Evolutionary conservation across 2,329 filamentous ascomycete species (phyloP).

Genomic region (Neofusicoccum sp.): DNA sequence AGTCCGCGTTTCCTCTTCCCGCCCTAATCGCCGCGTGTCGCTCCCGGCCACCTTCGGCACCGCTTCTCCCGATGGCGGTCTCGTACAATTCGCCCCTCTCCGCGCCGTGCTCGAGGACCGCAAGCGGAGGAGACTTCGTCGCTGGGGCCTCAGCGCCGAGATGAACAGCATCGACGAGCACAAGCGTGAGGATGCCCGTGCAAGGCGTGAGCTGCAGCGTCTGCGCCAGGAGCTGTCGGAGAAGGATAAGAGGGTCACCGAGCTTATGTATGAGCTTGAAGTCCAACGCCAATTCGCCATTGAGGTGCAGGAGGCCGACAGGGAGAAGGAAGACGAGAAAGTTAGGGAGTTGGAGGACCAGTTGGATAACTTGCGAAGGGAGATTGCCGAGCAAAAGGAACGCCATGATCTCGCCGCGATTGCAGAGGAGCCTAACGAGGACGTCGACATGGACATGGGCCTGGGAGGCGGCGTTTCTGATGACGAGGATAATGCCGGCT

Average conservation of each 20-base stretch:
- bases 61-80: conserved; percentile 16
- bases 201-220: conserved; percentile 34
- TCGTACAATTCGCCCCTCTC: conserved; percentile 39
- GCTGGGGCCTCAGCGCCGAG: conserved; percentile 45
- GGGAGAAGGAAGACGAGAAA: conserved; percentile 36
- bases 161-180: conserved; percentile 43
- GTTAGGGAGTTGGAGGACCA: conserved; percentile 31
- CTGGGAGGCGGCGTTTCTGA: conserved; percentile 28
- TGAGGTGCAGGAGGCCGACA: conserved; percentile 40
- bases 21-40: conserved; percentile 12
- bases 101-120: conserved; percentile 36
- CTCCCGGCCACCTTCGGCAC: conserved; percentile 15
- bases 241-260: conserved; percentile 34
- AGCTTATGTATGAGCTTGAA: conserved; percentile 41
- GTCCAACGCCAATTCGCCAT: conserved; percentile 43
- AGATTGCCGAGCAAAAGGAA: conserved; percentile 38
- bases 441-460: conserved; percentile 28
- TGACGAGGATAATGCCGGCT: conserved; percentile 25
- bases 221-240: conserved; percentile 40
- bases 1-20: not conserved
- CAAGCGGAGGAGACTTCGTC: conserved; percentile 42
- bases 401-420: conserved; percentile 15
- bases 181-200: conserved; percentile 39
- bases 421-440: conserved; percentile 23
- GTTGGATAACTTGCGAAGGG: conserved; percentile 32